Conservation (phyloP, 805 yeast genomes). For the Metschnikowia amazonensis region DNA sequence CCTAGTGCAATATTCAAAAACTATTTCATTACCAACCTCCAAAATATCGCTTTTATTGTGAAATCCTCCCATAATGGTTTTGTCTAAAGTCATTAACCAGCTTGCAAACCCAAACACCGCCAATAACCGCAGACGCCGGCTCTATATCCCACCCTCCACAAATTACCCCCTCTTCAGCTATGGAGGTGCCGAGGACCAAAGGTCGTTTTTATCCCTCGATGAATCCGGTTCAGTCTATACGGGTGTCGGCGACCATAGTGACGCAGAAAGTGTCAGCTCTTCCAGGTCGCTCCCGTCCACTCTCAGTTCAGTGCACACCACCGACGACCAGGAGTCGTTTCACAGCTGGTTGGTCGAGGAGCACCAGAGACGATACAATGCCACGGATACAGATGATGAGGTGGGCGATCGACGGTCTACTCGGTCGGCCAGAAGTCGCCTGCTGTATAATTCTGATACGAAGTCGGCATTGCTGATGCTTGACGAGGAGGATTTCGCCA, state of each 20-base stretch:
- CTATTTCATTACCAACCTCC: no score
- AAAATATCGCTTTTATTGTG: no score
- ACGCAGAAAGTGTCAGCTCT: conserved; percentile 39
- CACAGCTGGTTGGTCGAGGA: conserved; percentile 44
- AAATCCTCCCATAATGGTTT: conserved; percentile 40
- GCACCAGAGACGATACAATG: conserved; percentile 36
- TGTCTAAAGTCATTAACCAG: conserved; percentile 37
- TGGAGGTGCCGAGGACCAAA: conserved; percentile 43
- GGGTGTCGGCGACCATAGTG: conserved; percentile 26
- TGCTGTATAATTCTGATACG: conserved; percentile 4
- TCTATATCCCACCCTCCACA: conserved; percentile 44
- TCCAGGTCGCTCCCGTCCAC: conserved; percentile 42
- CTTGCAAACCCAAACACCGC: conserved; percentile 38
- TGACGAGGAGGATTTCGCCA: conserved; percentile 31
- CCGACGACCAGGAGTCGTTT: conserved; percentile 38
- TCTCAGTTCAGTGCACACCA: conserved; percentile 32
- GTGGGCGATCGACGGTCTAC: conserved; percentile 4
- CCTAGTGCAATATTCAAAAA: no score
- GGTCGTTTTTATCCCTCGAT: conserved; percentile 40
- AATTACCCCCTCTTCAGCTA: conserved; percentile 39
- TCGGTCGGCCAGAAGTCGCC: conserved; percentile 4
- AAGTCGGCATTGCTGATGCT: conserved; percentile 12
- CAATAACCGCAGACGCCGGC: conserved; percentile 34
- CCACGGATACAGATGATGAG: conserved; percentile 18
- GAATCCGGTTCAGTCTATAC: conserved; percentile 32